These are phyloP conservation scores for Scenedesmus sp. DNA, from an alignment of 163 green algal genomes.

Conservation along the genomic window DNA sequence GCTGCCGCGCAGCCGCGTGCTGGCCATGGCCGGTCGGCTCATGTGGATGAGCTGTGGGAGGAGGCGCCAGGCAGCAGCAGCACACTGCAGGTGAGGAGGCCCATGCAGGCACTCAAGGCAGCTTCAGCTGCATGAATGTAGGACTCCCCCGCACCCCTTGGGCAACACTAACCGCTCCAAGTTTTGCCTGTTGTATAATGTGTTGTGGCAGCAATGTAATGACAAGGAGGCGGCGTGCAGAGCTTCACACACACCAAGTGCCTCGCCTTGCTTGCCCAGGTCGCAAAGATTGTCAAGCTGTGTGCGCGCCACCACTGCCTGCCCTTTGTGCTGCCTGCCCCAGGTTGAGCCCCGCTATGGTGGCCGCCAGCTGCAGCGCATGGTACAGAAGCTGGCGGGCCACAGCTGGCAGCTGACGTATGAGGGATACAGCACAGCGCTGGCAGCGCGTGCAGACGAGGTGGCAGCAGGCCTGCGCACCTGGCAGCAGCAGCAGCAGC, in stretches of 20 bases:
- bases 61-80: neutral
- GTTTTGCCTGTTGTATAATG: too few species aligned
- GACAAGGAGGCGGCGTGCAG: too few species aligned
- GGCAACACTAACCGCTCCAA: too few species aligned
- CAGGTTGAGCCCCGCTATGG: slow-evolving; percentile 10
- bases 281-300: too few species aligned
- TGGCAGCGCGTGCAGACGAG: neutral
- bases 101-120: neutral
- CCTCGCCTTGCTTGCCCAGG: too few species aligned
- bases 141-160: too few species aligned
- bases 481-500: slow-evolving; percentile 40
- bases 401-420: slow-evolving; percentile 39
- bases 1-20: neutral
- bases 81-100: neutral
- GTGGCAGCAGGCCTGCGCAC: neutral
- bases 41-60: slow-evolving; percentile 29
- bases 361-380: slow-evolving; percentile 22
- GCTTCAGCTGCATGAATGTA: neutral
- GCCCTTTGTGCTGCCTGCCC: neutral
- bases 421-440: neutral
- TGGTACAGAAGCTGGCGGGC: slow-evolving; percentile 11
- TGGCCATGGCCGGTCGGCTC: neutral
- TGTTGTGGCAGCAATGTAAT: too few species aligned
- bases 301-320: neutral
- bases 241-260: too few species aligned